These are phyloP conservation scores for Ustilago loliicola DNA, from an alignment of 1,284 basidiomycete genomes.

Conservation along the genomic window DNA sequence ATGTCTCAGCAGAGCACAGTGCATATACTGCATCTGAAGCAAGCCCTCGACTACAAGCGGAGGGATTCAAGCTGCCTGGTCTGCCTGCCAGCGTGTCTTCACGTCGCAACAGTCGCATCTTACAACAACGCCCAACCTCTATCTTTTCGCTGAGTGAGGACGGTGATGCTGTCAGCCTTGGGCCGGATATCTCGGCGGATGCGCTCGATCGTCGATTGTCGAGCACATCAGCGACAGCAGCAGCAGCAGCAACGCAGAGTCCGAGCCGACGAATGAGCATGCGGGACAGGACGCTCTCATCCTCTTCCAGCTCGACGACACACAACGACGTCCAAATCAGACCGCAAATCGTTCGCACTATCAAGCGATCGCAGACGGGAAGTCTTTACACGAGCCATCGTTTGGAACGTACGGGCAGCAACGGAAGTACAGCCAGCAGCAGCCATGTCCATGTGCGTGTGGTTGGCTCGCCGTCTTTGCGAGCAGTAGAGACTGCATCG, in stretches of 20 bases:
- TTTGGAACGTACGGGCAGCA: constrained; percentile 33
- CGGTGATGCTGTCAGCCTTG: constrained; percentile 23
- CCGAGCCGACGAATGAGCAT: constrained; percentile 15
- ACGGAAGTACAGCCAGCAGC: constrained; percentile 26
- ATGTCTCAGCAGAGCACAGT: constrained; percentile 22
- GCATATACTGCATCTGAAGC: constrained; percentile 17
- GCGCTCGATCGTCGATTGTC: constrained; percentile 20
- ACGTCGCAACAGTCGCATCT: constrained; percentile 36
- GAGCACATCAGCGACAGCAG: neutral
- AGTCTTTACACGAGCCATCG: constrained; percentile 9
- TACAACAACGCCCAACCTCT: constrained; percentile 28
- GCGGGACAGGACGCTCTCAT: constrained; percentile 24
- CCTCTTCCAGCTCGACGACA: constrained; percentile 28
- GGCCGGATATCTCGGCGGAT: constrained; percentile 27
- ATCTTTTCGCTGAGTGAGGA: constrained; percentile 42
- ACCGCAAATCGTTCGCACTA: constrained; percentile 40
- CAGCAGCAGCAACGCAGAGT: constrained; percentile 17
- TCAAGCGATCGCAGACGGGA: constrained; percentile 29
- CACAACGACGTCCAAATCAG: constrained; percentile 40
- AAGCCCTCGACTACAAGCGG: constrained; percentile 21
- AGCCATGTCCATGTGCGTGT: constrained; percentile 32
- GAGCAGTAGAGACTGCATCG: neutral
- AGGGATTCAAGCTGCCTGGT: constrained; percentile 41
- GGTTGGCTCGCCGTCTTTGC: constrained; percentile 24
- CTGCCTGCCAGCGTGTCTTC: constrained; percentile 35